Percentiles rank a stretch among this genome's conserved stretches.
Evolutionary conservation across 495 filamentous ascomycete species (phyloP).

Genomic region (Geopyxis carbonaria): DNA sequence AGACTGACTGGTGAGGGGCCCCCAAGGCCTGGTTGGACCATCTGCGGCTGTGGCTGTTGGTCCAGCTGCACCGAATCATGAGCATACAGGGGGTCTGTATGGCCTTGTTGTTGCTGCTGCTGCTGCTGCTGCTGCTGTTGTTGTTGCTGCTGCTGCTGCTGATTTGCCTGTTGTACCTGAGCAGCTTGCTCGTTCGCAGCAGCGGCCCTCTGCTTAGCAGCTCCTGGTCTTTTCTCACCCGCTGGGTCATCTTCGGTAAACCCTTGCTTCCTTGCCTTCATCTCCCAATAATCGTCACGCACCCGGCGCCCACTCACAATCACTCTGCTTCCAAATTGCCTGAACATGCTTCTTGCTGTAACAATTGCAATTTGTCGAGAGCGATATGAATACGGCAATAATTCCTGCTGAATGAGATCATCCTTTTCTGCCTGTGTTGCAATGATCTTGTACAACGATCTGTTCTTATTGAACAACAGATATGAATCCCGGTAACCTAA

Average conservation of each 20-base stretch:
- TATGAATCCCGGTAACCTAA: conserved; percentile 95
- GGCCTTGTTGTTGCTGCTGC: conserved; percentile 44
- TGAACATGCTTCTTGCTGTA: conserved; percentile 97
- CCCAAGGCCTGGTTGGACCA: conserved; percentile 53
- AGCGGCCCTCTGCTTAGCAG: conserved; percentile 70
- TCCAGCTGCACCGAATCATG: conserved; percentile 47
- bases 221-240: conserved; percentile 89
- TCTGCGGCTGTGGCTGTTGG: conserved; percentile 40
- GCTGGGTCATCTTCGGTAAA: conserved; percentile 96
- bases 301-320: conserved; percentile 80
- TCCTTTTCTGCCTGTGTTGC: conserved; percentile 93
- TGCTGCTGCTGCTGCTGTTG: conserved; percentile 27
- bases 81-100: conserved; percentile 53
- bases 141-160: conserved; percentile 22
- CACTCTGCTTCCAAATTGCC: conserved; percentile 93
- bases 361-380: conserved; percentile 98
- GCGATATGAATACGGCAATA: conserved; percentile 91
- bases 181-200: conserved; percentile 44
- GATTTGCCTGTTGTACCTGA: conserved; percentile 19
- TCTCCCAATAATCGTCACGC: conserved; percentile 96
- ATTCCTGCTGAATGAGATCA: conserved; percentile 84
- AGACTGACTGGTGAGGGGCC: conserved; percentile 43
- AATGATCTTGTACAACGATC: conserved; percentile 95
- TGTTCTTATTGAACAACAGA: conserved; percentile 96
- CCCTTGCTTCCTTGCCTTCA: conserved; percentile 88